A percentile compares a stretch with the other conserved stretches of the same genome.
Conservation (phyloP, 2,329 filamentous ascomycete species). For the Hymenoscyphus occultus region DNA sequence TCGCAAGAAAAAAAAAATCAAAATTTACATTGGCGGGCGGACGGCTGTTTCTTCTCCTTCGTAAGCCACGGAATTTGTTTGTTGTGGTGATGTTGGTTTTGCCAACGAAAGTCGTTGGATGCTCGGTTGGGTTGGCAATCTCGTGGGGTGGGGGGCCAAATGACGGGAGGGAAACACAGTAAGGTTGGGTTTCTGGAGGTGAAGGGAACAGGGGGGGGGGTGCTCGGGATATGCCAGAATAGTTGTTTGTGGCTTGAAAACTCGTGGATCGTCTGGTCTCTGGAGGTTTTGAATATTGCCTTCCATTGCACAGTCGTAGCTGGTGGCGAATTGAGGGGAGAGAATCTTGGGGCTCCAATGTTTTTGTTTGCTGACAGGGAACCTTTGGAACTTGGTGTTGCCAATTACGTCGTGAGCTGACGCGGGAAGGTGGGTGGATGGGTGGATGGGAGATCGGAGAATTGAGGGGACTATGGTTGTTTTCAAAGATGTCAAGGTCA, state of each 20-base stretch:
- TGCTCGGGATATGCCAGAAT: background rate
- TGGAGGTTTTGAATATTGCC: background rate
- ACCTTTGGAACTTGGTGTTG: background rate
- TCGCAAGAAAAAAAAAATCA: background rate
- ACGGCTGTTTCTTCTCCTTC: background rate
- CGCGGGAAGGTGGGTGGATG: background rate
- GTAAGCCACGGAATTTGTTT: background rate
- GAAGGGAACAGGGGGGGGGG: background rate
- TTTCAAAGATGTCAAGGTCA: background rate
- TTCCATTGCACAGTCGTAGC: background rate
- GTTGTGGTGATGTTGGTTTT: background rate
- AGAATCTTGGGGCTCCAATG: background rate
- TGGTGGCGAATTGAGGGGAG: background rate
- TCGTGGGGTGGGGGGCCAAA: background rate
- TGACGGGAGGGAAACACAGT: background rate
- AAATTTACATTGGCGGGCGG: background rate
- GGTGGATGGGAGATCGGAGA: background rate
- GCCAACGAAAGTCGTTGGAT: background rate
- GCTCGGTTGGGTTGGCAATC: background rate
- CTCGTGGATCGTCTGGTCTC: background rate
- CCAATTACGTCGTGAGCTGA: background rate
- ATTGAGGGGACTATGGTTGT: background rate
- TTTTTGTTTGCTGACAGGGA: background rate
- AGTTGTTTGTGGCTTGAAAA: background rate
- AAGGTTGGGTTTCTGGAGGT: background rate